Evolutionary conservation across 192 early-diverging fungal genomes (phyloP).

Genomic region (Gamsiella multidivaricata): DNA sequence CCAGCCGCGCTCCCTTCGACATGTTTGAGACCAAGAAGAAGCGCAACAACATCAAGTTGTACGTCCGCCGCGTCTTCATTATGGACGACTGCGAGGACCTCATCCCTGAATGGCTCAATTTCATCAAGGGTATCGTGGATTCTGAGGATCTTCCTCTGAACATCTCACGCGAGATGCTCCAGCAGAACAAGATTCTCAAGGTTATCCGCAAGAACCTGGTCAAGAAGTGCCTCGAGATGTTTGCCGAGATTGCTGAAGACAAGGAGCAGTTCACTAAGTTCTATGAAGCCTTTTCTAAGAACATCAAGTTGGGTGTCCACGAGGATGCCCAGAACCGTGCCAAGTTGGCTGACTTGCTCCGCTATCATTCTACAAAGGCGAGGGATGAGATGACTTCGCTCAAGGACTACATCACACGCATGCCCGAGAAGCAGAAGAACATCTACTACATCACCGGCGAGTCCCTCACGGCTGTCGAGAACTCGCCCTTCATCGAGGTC

Average conservation of each 20-base stretch:
- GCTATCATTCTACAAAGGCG: slow-evolving; percentile 98
- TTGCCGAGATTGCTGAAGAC: slow-evolving; percentile 96
- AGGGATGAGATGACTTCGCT: slow-evolving; percentile 95
- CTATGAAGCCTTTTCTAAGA: slow-evolving; percentile 99
- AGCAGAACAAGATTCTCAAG: slow-evolving; percentile 99
- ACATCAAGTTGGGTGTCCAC: slow-evolving; percentile 99
- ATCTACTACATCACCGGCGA: slow-evolving; percentile 99
- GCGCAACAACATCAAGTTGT: slow-evolving; percentile 99
- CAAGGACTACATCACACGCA: slow-evolving; percentile 99
- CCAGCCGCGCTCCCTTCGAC: slow-evolving; percentile 96
- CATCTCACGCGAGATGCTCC: slow-evolving; percentile 99
- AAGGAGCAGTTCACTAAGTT: slow-evolving; percentile 99
- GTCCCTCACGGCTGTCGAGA: slow-evolving; percentile 90
- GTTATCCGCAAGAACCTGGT: slow-evolving; percentile 99
- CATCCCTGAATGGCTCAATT: slow-evolving; percentile 98
- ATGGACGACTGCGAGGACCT: slow-evolving; percentile 99
- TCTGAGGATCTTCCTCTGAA: slow-evolving; percentile 99
- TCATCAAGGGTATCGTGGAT: slow-evolving; percentile 99
- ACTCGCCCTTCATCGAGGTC: slow-evolving; percentile 97
- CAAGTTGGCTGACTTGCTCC: slow-evolving; percentile 97
- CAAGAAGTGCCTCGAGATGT: slow-evolving; percentile 99
- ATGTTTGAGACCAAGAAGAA: slow-evolving; percentile 99
- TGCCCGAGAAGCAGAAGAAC: slow-evolving; percentile 99
- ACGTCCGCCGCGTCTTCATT: slow-evolving; percentile 99
- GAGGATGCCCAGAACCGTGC: slow-evolving; percentile 97